Conservation (phyloP, 306 rosid species). For the Quercus berberidifolia region DNA sequence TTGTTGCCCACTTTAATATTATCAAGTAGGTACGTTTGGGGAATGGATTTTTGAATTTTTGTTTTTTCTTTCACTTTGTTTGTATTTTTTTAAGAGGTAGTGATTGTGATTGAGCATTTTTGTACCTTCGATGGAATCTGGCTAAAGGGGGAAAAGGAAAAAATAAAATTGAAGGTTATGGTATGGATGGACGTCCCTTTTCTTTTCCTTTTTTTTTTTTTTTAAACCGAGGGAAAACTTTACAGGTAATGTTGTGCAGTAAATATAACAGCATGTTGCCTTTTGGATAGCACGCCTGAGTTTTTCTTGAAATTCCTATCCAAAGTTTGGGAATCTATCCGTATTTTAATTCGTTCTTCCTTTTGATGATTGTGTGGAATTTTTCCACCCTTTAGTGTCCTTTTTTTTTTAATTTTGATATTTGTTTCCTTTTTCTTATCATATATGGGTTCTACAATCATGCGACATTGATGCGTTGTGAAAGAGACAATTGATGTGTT, state of each 20-base stretch:
- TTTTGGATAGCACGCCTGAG: neutral
- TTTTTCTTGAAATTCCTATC: no score
- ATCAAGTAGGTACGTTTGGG: neutral
- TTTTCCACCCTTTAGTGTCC: no score
- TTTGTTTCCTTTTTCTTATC: no score
- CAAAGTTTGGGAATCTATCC: neutral
- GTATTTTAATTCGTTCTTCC: no score
- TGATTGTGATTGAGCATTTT: neutral
- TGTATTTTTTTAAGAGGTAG: no score
- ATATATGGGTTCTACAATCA: no score
- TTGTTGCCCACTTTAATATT: neutral
- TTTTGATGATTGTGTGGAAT: no score
- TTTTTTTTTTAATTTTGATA: no score
- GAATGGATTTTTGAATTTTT: neutral
- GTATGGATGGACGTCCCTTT: neutral
- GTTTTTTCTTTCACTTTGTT: neutral
- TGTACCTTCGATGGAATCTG: neutral
- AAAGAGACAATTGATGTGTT: no score
- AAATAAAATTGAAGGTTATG: neutral
- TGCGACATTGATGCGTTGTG: no score
- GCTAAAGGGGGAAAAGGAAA: neutral
- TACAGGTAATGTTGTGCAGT: constrained; percentile 1
- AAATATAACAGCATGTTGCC: neutral
- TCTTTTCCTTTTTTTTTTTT: neutral
- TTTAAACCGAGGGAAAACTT: neutral